Conservation (phyloP, 192 early-diverging fungal species). For the Coemansia sp. region DNA sequence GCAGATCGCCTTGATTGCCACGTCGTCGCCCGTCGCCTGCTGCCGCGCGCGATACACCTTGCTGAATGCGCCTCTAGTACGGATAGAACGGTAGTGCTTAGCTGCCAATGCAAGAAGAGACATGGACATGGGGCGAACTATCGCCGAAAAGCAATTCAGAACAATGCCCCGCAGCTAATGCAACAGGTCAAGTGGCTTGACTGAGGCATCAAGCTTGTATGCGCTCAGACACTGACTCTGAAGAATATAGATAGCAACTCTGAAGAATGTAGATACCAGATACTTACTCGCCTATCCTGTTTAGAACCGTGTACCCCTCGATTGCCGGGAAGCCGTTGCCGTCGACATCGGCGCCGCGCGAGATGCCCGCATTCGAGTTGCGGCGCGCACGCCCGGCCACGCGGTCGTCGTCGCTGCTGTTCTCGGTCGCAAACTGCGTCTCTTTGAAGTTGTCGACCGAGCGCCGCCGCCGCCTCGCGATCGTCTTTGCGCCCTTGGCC, state of each 20-base stretch:
- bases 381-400: slow-evolving; percentile 11
- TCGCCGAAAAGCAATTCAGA: background rate
- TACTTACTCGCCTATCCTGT: slow-evolving; percentile 47
- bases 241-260: too few species aligned
- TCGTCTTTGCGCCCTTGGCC: slow-evolving; percentile 6
- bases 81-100: too few species aligned
- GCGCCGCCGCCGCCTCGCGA: slow-evolving; percentile 33
- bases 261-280: too few species aligned
- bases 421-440: slow-evolving; percentile 22
- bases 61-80: slow-evolving; percentile 83
- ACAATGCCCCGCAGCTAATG: background rate
- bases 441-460: slow-evolving; percentile 36
- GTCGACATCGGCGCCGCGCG: slow-evolving; percentile 19
- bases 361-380: slow-evolving; percentile 40
- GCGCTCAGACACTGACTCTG: too few species aligned
- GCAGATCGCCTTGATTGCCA: slow-evolving; percentile 82
- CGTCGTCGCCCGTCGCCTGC: slow-evolving; percentile 56
- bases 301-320: slow-evolving; percentile 45
- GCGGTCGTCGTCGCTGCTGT: slow-evolving; percentile 31
- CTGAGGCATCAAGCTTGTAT: too few species aligned
- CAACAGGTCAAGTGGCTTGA: too few species aligned
- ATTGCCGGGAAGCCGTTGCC: slow-evolving; percentile 42
- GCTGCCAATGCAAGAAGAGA: background rate
- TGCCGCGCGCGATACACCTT: slow-evolving; percentile 74
- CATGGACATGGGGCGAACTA: background rate